Evolutionary conservation across 164 flowering plant species (phyloP), one percentile per base, ranked within the genome.

Genomic region (Stephania cephalantha): DNA sequence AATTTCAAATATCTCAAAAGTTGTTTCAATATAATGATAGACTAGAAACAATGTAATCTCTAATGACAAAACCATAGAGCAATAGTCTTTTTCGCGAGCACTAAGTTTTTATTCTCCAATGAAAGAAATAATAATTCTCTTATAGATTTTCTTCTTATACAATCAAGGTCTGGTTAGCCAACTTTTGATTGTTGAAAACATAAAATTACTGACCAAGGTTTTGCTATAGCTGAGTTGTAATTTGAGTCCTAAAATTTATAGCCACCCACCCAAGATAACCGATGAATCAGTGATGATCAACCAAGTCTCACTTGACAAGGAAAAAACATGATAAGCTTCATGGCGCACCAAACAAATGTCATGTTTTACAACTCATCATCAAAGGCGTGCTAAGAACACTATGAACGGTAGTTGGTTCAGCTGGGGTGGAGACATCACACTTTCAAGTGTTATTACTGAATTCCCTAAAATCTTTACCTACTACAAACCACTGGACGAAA

Each of bases 361-460:
- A 58, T 58, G n/a, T 20, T 13, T 17, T 9, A 58, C 6, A 18
- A 18, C 18, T 13, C 18, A 58, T 58, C n/a, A 13, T 58, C 64
- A 58, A 58, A 58, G 65, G 65, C 65, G 65, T 58, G 65, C 65
- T 15, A 58, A 61, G 9, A 61, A 61, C 66, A 61, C 22, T 61
- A 61, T 61, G 25, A 61, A 61, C 4, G 9, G 4, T 18, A 15
- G 66, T 25, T 18, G 6, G 66, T 20, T 61, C 66, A 61, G 66
- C 66, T n/a, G 22, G 66, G n/a, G 66, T 18, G 22, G 66, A 61
- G 66, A 61, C n/a, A 5, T 25, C 20, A 61, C 5, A 5, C 66
- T 9, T 15, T 50, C 12, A 50, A 5, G 20, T 3, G 5, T 61
- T 61, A 61, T 61, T 61, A 61, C 20, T 61, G 66, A 61, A 18